Conservation (phyloP, 176 grass and related monocot species). For the Triticum aestivum region IWGSC_CS_RefSeq_v2.1 NC_057808.1:357490833-357491332, state of each 20-base stretch:
- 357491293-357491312: not conserved
- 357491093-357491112: not conserved
- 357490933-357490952: slow-evolving; percentile 82
- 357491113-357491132: not conserved
- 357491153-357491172: not conserved
- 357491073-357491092: slow-evolving; percentile 74
- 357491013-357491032: slow-evolving; percentile 85
- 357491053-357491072: slow-evolving; percentile 78
- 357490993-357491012: slow-evolving; percentile 91
- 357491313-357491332: not conserved
- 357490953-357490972: slow-evolving; percentile 89
- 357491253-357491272: not conserved
- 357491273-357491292: not conserved
- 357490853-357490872: not conserved
- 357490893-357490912: not conserved
- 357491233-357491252: not conserved
- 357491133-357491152: not conserved
- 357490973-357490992: slow-evolving; percentile 90
- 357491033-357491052: slow-evolving; percentile 85
- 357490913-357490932: not conserved
- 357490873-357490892: not conserved
- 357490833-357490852: not conserved
- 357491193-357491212: slow-evolving; percentile 10
- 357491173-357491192: not conserved
- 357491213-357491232: not conserved